Percentiles rank a stretch among this genome's conserved stretches.
Evolutionary conservation across 1,284 basidiomycete species (phyloP).

Genomic region (Irpex lacteus): DNA sequence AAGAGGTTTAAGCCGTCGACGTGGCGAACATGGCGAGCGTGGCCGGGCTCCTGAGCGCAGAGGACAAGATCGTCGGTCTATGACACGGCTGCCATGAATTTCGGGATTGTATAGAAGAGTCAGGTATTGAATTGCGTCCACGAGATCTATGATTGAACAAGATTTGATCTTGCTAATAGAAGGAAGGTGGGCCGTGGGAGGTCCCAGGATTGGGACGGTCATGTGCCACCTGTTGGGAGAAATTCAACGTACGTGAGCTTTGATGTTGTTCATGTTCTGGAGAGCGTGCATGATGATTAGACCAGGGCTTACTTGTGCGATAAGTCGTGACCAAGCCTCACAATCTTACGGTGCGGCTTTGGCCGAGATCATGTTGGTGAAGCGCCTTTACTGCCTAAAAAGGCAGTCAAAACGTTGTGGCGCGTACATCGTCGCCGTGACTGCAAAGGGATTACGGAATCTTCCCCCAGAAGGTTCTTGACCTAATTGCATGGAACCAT

Average conservation of each 20-base stretch:
- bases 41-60: neutral
- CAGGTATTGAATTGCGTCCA: slow-evolving; percentile 37
- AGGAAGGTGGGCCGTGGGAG: slow-evolving; percentile 28
- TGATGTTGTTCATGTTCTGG: too few relatives aligned
- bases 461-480: too few relatives aligned
- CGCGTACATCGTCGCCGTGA: neutral
- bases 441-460: too few relatives aligned
- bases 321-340: neutral
- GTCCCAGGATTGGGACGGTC: slow-evolving; percentile 10
- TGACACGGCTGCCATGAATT: slow-evolving; percentile 38
- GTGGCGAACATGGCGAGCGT: neutral
- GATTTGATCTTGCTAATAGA: slow-evolving; percentile 25
- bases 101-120: slow-evolving; percentile 44
- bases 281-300: too few relatives aligned
- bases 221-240: neutral
- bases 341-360: neutral
- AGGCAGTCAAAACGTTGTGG: neutral
- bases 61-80: slow-evolving; percentile 10
- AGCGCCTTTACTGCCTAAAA: neutral
- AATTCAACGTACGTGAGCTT: neutral
- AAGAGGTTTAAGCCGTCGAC: neutral
- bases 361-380: neutral
- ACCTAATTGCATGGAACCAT: too few relatives aligned
- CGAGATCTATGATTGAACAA: slow-evolving; percentile 25
- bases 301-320: neutral